phyloP scores from a whole-genome alignment of 176 grass and related monocot species.

The Aegilops speltoides region DNA sequence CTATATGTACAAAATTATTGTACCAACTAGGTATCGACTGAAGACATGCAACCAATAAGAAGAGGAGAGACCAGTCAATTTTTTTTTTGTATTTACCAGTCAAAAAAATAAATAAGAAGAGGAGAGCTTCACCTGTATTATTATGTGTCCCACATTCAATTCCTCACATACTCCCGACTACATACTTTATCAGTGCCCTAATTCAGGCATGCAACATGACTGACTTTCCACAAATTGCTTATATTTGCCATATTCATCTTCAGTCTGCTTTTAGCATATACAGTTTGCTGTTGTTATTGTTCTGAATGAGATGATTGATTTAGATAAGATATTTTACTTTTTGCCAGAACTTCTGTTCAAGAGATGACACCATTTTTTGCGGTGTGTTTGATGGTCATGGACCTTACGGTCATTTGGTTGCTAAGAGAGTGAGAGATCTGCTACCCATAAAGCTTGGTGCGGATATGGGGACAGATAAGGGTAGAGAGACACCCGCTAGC shows the following conservation, averaged over 20 bases:
- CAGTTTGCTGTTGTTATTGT: constrained; percentile 3
- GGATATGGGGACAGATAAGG: constrained; percentile 37
- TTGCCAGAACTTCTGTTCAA: constrained; percentile 83
- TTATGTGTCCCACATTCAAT: background rate
- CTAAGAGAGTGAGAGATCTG: constrained; percentile 92
- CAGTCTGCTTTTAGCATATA: constrained; percentile 23
- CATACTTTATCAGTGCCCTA: background rate
- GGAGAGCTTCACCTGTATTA: background rate
- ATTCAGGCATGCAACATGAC: background rate
- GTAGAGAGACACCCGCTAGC: constrained; percentile 37
- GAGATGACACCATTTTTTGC: constrained; percentile 79
- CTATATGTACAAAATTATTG: background rate
- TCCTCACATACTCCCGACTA: background rate
- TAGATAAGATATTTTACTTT: constrained; percentile 22
- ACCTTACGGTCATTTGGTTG: constrained; percentile 86
- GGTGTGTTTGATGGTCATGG: constrained; percentile 98
- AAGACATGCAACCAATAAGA: background rate
- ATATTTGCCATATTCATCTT: constrained; percentile 11
- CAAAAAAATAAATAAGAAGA: background rate
- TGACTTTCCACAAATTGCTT: background rate
- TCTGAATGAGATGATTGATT: background rate
- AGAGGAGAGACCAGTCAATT: background rate
- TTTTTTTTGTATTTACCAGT: no score
- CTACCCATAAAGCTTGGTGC: constrained; percentile 67
- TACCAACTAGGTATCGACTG: background rate